phyloP scores from a whole-genome alignment of 371 early-diverging fungal species.

The Mortierella sp. region DNA sequence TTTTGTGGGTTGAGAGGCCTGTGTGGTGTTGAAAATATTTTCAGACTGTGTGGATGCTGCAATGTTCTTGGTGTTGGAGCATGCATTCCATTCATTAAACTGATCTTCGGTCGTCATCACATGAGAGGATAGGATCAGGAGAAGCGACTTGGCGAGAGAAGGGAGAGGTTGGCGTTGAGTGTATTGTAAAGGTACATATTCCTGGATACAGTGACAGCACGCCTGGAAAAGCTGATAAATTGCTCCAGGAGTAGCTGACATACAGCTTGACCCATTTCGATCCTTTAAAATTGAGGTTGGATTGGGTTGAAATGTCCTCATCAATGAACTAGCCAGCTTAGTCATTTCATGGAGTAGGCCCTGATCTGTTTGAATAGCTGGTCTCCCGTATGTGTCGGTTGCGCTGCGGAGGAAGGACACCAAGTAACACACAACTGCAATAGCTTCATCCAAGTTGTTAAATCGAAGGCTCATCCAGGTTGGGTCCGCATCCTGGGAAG shows the following conservation, averaged over 20 bases:
- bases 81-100: constrained; percentile 27
- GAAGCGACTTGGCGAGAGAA: constrained; percentile 14
- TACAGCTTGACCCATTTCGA: background rate
- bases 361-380: constrained; percentile 13
- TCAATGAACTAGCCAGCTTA: constrained; percentile 6
- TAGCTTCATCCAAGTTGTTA: constrained; percentile 16
- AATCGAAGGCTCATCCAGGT: constrained; percentile 32
- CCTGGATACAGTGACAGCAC: constrained; percentile 27
- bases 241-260: constrained; percentile 6
- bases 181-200: constrained; percentile 8
- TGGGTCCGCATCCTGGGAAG: constrained; percentile 21
- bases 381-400: constrained; percentile 14
- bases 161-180: constrained; percentile 1
- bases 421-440: constrained; percentile 21
- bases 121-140: constrained; percentile 25
- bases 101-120: constrained; percentile 31
- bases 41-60: constrained; percentile 11
- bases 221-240: constrained; percentile 31
- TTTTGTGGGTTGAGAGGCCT: background rate
- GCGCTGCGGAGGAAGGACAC: constrained; percentile 19
- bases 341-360: constrained; percentile 14
- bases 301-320: constrained; percentile 18
- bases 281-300: constrained; percentile 7
- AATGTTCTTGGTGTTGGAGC: background rate
- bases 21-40: background rate